Evolutionary conservation across 192 early-diverging fungal genomes (phyloP).

Genomic region (Rhizophlyctis rosea): DNA sequence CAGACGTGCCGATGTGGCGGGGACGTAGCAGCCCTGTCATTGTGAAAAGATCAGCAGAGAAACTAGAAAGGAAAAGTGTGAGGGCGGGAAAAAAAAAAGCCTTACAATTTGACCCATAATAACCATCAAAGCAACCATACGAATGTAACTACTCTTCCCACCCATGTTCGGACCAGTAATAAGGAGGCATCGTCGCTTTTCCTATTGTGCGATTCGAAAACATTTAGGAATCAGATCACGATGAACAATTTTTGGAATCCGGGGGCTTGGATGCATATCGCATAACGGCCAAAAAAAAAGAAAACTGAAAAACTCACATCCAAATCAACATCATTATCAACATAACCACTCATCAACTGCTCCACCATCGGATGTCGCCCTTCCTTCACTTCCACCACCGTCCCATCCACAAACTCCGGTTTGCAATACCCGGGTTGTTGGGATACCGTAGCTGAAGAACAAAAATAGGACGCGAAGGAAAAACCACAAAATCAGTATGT

Average conservation of each 20-base stretch:
- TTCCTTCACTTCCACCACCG: slow-evolving; percentile 51
- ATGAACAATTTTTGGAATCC: no score
- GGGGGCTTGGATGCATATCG: slow-evolving; percentile 4
- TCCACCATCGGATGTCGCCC: slow-evolving; percentile 72
- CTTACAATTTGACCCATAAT: slow-evolving; percentile 66
- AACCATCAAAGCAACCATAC: slow-evolving; percentile 39
- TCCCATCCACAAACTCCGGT: slow-evolving; percentile 50
- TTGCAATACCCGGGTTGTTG: slow-evolving; percentile 62
- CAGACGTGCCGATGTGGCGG: slow-evolving; percentile 59
- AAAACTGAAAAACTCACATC: slow-evolving; percentile 1
- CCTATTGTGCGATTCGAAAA: no score
- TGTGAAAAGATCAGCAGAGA: background rate
- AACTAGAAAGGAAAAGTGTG: background rate
- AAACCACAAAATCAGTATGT: no score
- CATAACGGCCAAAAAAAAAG: slow-evolving; percentile 1
- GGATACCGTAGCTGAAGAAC: slow-evolving; percentile 49
- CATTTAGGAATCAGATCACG: no score
- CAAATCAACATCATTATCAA: slow-evolving; percentile 61
- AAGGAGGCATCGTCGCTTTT: no score
- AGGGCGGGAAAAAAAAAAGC: background rate
- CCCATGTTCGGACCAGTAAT: slow-evolving; percentile 79
- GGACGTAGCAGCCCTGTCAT: slow-evolving; percentile 59
- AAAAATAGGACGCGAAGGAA: background rate
- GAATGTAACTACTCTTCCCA: slow-evolving; percentile 50
- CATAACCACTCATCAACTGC: slow-evolving; percentile 48